phyloP scores from a whole-genome alignment of 148 eudicot species.

The Camellia sinensis region DNA sequence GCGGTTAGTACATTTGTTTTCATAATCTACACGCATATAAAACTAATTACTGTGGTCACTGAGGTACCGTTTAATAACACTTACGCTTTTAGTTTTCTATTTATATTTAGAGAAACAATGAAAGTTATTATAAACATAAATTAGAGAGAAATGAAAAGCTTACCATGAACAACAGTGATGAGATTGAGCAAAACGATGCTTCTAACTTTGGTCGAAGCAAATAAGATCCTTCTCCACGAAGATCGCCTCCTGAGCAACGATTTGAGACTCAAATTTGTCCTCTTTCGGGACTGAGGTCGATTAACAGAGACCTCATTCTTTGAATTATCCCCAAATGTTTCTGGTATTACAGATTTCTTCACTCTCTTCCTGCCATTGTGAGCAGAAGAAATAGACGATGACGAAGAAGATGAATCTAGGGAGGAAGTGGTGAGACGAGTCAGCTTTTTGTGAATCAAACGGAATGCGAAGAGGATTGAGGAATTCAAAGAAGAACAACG shows the following conservation, averaged over 20 bases:
- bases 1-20: too few relatives aligned
- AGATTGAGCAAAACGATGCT: conserved; percentile 66
- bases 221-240: conserved; percentile 48
- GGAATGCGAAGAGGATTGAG: conserved; percentile 10
- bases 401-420: background rate
- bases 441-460: conserved; percentile 1
- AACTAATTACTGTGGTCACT: too few relatives aligned
- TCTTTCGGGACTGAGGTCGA: background rate
- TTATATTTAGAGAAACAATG: background rate
- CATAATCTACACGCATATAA: too few relatives aligned
- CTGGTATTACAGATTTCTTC: conserved; percentile 4
- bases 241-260: conserved; percentile 36
- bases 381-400: background rate
- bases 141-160: background rate
- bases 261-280: conserved; percentile 20
- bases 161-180: conserved; percentile 55
- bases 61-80: too few relatives aligned
- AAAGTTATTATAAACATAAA: background rate
- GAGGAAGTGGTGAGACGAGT: conserved; percentile 5
- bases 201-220: conserved; percentile 51
- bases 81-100: too few relatives aligned
- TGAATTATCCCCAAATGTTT: conserved; percentile 8
- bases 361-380: conserved; percentile 5
- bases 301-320: background rate
- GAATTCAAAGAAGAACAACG: background rate